Evolutionary conservation across 495 filamentous ascomycete genomes (phyloP).

Genomic region (Xylaria venustula): DNA sequence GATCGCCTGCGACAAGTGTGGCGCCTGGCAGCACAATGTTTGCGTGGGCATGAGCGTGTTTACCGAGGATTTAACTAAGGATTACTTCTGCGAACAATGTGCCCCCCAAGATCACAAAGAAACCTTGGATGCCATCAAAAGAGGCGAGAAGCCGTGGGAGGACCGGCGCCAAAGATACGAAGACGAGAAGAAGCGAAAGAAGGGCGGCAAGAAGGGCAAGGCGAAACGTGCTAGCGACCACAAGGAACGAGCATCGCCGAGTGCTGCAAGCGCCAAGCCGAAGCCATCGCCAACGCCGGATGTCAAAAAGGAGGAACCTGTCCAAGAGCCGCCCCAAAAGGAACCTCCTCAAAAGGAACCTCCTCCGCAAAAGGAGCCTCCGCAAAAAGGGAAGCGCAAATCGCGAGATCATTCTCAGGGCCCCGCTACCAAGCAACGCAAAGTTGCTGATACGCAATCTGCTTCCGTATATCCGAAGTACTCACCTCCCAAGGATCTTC

Average conservation of each 20-base stretch:
- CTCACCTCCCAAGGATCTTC: conserved; percentile 36
- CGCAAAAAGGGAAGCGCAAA: conserved; percentile 37
- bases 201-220: conserved; percentile 48
- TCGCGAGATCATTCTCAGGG: conserved; percentile 32
- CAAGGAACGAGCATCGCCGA: conserved; percentile 43
- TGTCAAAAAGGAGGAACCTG: conserved; percentile 36
- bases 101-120: conserved; percentile 75
- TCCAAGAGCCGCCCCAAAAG: conserved; percentile 31
- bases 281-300: conserved; percentile 38
- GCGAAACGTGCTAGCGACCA: conserved; percentile 50
- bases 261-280: conserved; percentile 26
- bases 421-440: conserved; percentile 50
- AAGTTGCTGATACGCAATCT: conserved; percentile 45
- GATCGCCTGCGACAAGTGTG: conserved; percentile 89
- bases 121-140: conserved; percentile 68
- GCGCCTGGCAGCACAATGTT: conserved; percentile 93
- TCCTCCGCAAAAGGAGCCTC: too few species aligned
- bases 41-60: conserved; percentile 86
- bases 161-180: conserved; percentile 57
- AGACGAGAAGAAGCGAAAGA: conserved; percentile 49
- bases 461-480: conserved; percentile 33
- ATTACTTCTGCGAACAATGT: conserved; percentile 92
- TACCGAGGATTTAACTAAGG: conserved; percentile 66
- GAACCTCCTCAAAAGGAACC: too few species aligned
- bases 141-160: conserved; percentile 87